Base-by-base conservation (phyloP, 805 yeast genomes). In the Yarrowia phangngaensis region DNA sequence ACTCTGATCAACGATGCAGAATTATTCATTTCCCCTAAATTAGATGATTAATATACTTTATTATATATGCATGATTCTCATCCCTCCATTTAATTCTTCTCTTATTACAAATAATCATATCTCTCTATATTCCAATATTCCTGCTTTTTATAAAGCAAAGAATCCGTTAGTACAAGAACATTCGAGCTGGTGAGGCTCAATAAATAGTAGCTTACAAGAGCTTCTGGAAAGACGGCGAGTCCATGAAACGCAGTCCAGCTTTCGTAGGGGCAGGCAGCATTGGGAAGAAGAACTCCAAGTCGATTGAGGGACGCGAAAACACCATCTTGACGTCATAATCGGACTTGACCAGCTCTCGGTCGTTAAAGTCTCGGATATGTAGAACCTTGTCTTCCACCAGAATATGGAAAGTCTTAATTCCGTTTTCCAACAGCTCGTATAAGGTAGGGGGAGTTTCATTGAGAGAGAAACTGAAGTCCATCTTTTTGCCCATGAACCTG, bases 381-480 rank as follows among this genome's bases (percentile, higher is more conserved):
- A 73, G 56, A 9, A 66, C 62, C 33, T 61, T 60, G 15, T 62
- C 56, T 48, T 64, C 64, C 7, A 58, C 52, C 12, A 69, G 65
- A 23, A 80, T 74, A n/a, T 75, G 73, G 63, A 89, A 89, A 17
- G 89, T 84, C 43, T 73, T 69, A 49, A 77, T 78, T 12, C 86
- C 87, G 60, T 87, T 88, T 51, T 83, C 84, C 9, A 87, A 57
- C n/a, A 89, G 65, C 64, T 89, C 97, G 20, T 73, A 59, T 29
- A 80, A 67, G 0, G 92, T 81, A 2, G 97, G 97, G 6, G 94
- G 82, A 0, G 95, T 82, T 34, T 82, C 76, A 54, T 78, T 76
- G 36, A 71, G 64, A 4, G 78, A 71, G 62, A 74, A 89, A 3
- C 77, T 73, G 58, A 89, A 82, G 34, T 79, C 75, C 47, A 88